phyloP scores from a whole-genome alignment of 2,329 filamentous ascomycete species.

The Talaromyces albobiverticillius region DNA sequence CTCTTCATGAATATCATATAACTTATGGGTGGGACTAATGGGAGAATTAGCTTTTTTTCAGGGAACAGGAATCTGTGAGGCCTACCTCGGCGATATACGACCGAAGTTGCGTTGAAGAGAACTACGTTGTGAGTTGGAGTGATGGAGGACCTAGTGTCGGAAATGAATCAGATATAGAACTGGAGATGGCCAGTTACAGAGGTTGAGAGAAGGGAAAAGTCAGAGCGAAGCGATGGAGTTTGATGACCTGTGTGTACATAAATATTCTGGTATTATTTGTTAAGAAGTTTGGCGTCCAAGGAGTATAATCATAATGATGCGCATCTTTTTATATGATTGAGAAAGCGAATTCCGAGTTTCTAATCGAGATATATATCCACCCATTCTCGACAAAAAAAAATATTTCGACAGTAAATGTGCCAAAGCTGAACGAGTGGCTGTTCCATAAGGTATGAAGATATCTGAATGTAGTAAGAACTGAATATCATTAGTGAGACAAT shows the following conservation, averaged over 20 bases:
- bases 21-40: too few species aligned
- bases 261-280: not conserved
- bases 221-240: not conserved
- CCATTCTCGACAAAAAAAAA: not conserved
- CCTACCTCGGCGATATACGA: not conserved
- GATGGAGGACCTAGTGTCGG: not conserved
- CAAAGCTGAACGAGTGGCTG: too few species aligned
- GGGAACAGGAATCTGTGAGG: not conserved
- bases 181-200: not conserved
- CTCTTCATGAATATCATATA: not conserved
- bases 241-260: not conserved
- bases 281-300: constrained; percentile 2
- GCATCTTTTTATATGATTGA: not conserved
- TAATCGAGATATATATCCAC: not conserved
- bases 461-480: too few species aligned
- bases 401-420: too few species aligned
- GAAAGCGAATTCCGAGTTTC: not conserved
- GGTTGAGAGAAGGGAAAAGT: not conserved
- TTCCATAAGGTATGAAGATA: too few species aligned
- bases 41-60: constrained; percentile 1
- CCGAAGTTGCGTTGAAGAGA: not conserved
- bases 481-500: too few species aligned
- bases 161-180: not conserved
- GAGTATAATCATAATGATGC: not conserved
- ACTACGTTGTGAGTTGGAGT: too few species aligned